phyloP scores from a whole-genome alignment of 805 yeast species.

The Myxozyma neotropica region DNA sequence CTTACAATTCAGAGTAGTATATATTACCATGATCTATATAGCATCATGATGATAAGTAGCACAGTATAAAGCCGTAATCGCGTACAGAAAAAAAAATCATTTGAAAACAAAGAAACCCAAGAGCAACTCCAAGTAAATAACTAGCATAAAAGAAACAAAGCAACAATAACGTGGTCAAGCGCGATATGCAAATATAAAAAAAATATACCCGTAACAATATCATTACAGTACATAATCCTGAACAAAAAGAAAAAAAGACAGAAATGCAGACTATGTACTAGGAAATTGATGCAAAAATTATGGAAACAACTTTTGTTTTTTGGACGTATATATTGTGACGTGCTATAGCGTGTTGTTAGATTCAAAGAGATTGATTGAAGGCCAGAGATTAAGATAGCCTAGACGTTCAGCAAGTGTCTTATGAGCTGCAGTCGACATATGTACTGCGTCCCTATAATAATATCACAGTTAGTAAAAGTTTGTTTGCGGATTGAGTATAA shows the following conservation, averaged over 20 bases:
- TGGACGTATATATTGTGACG: too few species aligned
- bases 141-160: not conserved
- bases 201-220: not conserved
- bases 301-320: too few species aligned
- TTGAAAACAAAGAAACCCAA: not conserved
- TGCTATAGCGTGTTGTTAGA: not conserved
- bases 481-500: too few species aligned
- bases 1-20: too few species aligned
- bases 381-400: conserved; percentile 21
- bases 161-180: not conserved
- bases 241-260: not conserved
- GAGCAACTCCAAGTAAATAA: not conserved
- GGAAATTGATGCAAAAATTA: too few species aligned
- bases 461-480: not conserved
- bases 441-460: conserved; percentile 25
- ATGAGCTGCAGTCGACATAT: conserved; percentile 31
- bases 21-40: too few species aligned
- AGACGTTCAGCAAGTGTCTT: conserved; percentile 16
- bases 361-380: conserved; percentile 13
- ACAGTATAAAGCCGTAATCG: not conserved
- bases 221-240: not conserved
- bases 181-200: not conserved
- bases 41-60: too few species aligned
- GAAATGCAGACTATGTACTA: not conserved
- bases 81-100: not conserved